phyloP scores from a whole-genome alignment of 306 rosid species.

The Trifolium dubium region DNA sequence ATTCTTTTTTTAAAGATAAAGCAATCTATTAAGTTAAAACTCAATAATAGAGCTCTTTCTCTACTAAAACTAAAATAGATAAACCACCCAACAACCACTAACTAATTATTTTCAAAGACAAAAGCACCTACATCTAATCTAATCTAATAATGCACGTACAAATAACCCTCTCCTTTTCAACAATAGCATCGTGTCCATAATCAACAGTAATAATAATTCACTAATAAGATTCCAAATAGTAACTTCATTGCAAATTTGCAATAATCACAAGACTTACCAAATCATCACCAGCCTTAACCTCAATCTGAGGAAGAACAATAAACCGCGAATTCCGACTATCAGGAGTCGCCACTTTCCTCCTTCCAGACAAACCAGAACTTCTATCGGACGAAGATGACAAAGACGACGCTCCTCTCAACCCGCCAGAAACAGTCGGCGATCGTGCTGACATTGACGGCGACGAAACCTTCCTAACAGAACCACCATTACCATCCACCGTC shows the following conservation, averaged over 20 bases:
- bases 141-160: not conserved
- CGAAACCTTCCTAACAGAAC: conserved; percentile 67
- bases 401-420: conserved; percentile 65
- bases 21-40: not conserved
- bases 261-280: conserved; percentile 66
- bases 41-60: conserved; percentile 14
- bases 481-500: conserved; percentile 62
- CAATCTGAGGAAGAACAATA: conserved; percentile 88
- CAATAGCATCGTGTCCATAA: conserved; percentile 5
- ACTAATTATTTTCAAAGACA: conserved; percentile 2
- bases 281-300: conserved; percentile 86
- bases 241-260: not conserved
- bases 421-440: conserved; percentile 61
- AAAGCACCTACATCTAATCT: conserved; percentile 1
- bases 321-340: conserved; percentile 77
- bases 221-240: conserved; percentile 6
- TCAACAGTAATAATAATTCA: conserved; percentile 17
- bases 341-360: conserved; percentile 65
- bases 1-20: too few relatives aligned
- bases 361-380: conserved; percentile 66
- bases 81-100: conserved; percentile 17
- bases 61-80: conserved; percentile 9
- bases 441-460: conserved; percentile 51
- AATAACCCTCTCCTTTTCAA: not conserved
- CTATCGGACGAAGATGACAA: conserved; percentile 66